phyloP scores from a whole-genome alignment of 257 asterid genomes.

The Cynanchum wilfordii region DNA sequence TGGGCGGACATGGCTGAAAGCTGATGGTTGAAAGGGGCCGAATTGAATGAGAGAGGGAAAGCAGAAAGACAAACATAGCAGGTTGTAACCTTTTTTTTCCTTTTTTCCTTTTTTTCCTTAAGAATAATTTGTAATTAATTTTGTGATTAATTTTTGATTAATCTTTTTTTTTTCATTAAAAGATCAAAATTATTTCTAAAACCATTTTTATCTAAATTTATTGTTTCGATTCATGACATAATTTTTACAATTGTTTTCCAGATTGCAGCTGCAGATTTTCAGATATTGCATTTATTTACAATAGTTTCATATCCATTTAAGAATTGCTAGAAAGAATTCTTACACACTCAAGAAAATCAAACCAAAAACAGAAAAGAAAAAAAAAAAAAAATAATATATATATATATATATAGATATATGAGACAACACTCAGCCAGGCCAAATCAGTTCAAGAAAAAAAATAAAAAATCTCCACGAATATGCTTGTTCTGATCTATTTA shows the following conservation, averaged over 20 bases:
- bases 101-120: too few relatives aligned
- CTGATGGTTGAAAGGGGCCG: background rate
- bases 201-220: too few relatives aligned
- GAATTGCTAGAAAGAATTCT: background rate
- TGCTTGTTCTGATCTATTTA: background rate
- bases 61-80: too few relatives aligned
- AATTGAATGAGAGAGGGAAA: too few relatives aligned
- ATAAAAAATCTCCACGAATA: background rate
- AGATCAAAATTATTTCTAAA: too few relatives aligned
- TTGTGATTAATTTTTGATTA: too few relatives aligned
- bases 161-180: too few relatives aligned
- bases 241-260: background rate
- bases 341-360: background rate
- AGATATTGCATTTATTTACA: background rate
- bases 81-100: too few relatives aligned
- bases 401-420: background rate
- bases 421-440: background rate
- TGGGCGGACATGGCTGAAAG: conserved; percentile 43
- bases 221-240: background rate
- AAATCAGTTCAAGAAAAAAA: background rate
- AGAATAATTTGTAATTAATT: too few relatives aligned
- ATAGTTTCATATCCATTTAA: background rate
- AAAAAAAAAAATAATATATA: background rate
- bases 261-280: background rate
- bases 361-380: background rate